Base-by-base conservation (phyloP, 495 filamentous ascomycete genomes). In the Chlorociboria aeruginascens region DNA sequence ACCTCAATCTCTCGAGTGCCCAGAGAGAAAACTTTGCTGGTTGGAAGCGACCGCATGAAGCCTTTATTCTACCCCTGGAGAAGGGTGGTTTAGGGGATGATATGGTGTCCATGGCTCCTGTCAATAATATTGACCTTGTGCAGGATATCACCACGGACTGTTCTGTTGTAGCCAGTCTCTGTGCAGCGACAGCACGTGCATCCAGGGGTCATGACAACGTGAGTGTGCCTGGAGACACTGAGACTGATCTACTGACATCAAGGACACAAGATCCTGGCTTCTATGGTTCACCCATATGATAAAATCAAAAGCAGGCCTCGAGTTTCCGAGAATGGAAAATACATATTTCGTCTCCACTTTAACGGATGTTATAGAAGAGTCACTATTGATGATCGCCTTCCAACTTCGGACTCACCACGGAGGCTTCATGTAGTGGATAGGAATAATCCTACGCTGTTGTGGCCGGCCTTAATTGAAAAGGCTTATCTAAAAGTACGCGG, bases 401-500 rank as follows among this genome's bases (percentile, higher is more conserved):
- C 92, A 6, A 70, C 76, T 0, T 93, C 89, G 2, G 86, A 76
- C 25, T 78, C 81, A 33, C 55, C 70, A 28, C 77, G 85, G 32
- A 75, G 79, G 3, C 70, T 97, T 1, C 85, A 94, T 63, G 87
- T 97, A n/a, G 74, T 90, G 34, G 89, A 97, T 57, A 77, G 88
- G 17, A 82, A 82, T 29, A 83, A 94, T 51, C 79, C 83, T 9
- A 63, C 61, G 13, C 70, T 89, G 33, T 60, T 95, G 16, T 96
- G 87, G 86, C 92, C 90, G n/a, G 89, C 92, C 20, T 67, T 99
- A 28, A 67, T 96, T 32, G 92, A 99, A 63, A 99, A 99, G 59
- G 92, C 92, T 3, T 99, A 97, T 52, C 68, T 99, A n/a, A 99
- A 97, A 66, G 75, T 97, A 7, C 77, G 88, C 16, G 93, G 93